Base-by-base conservation (phyloP, 164 flowering plant species). In the Nelumbo lutea region DNA sequence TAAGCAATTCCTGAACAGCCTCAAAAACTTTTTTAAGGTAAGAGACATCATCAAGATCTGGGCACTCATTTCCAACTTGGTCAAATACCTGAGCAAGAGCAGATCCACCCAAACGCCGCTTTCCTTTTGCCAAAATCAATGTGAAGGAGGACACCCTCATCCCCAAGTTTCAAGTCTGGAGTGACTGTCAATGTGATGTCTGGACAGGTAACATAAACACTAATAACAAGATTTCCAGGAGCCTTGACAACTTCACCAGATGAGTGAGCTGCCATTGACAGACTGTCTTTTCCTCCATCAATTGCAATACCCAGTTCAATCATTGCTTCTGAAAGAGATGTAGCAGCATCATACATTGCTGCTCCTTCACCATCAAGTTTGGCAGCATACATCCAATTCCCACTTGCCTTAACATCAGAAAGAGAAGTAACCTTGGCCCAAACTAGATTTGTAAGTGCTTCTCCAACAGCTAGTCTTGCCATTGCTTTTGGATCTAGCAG, bases 341-440 rank as follows among this genome's bases (percentile, higher is more conserved):
- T 75, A 41, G 97, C 96, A 75, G 96, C 96, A 87, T 90, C 98
- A 79, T 90, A 91, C 98, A 94, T 90, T 46, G 80, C 91, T 45
- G 96, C 93, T 70, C 98, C 97, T 75, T 91, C 97, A 43, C 96
- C 98, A 78, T 94, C 96, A 65, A 91, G 89, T 79, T 94, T 94
- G 62, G 98, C 98, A 70, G 98, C 97, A 82, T 91, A 94, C 98
- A 94, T 91, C 98, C 96, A 94, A 66, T 94, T 94, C 15, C 93
- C 98, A 80, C 98, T 94, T 3, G 98, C 97, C 76, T 94, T 94
- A 46, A 91, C 96, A 80, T 90, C 96, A 62, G 87, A 78, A 56
- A 89, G 92, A 65, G 96, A 86, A 62, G 98, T 88, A 38, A 89
- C 87, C 77, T 85, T 83, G 3, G 97, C 97, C 97, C 98, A 94